Base-by-base conservation (phyloP, 2,329 filamentous ascomycete species). In the Colletotrichum abscissum region DNA sequence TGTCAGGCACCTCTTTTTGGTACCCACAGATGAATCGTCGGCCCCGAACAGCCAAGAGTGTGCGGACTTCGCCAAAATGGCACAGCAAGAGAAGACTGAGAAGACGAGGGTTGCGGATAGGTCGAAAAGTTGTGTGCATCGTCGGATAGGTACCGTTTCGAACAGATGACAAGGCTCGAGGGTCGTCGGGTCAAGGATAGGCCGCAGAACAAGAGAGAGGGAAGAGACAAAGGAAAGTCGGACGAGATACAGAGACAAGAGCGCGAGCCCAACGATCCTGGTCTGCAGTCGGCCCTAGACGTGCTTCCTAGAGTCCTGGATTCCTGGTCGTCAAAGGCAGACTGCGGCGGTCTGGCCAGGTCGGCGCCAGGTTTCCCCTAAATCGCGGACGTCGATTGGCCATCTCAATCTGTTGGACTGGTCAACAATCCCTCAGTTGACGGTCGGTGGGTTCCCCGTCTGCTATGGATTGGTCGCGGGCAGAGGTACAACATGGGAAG, bases 261-360 rank as follows among this genome's bases (percentile, higher is more conserved):
- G 42, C 42, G 7, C 8, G 30, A 69, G 52, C 19, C 28, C 26
- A 26, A 56, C n/a, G 62, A 42, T 54, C 67, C 67, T 58, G 19
- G 35, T 70, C 19, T 26, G 60, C 12, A 30, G 60, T 22, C 3
- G 46, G 46, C 11, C 33, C 28, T n/a, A 42, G 35, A 11, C 64
- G 7, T 49, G 42, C 42, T 19, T 49, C 42, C 42, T 22, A 22
- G 42, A n/a, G 19, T 49, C 19, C 7, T 49, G 16, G 38, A 19
- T 19, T 42, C 38, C 19, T 49, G 19, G 42, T 22, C 16, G 3
- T n/a, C 42, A n/a, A 6, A 9, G 42, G 16, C 22, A 46, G 64
- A 54, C 69, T 71, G 52, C 35, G 14, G 55, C 26, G 63, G 62
- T 64, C 38, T 67, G 55, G 56, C 54, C 46, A 28, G 63, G 63